Conservation (phyloP, 495 filamentous ascomycete species). For the Cercophora sp. region DNA sequence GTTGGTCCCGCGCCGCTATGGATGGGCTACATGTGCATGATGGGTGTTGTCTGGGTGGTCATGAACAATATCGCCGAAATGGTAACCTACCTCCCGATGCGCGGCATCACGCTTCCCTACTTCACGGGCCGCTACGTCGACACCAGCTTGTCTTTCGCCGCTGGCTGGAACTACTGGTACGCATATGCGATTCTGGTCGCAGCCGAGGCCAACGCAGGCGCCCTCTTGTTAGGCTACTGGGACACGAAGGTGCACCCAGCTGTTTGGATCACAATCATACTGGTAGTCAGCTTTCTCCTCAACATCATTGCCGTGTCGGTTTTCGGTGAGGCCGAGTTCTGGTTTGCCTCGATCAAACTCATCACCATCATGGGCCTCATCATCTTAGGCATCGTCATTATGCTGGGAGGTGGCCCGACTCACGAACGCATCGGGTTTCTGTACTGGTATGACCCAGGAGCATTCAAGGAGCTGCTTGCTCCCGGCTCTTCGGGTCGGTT, state of each 20-base stretch:
- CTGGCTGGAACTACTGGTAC: slow-evolving; percentile 72
- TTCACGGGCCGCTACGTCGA: slow-evolving; percentile 74
- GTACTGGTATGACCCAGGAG: slow-evolving; percentile 69
- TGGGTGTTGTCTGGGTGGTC: slow-evolving; percentile 39
- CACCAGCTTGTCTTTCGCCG: slow-evolving; percentile 71
- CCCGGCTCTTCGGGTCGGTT: slow-evolving; percentile 47
- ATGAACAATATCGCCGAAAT: slow-evolving; percentile 48
- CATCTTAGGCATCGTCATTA: slow-evolving; percentile 68
- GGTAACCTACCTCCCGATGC: slow-evolving; percentile 61
- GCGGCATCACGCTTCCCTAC: slow-evolving; percentile 52
- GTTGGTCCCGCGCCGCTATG: slow-evolving; percentile 49
- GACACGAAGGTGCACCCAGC: slow-evolving; percentile 44
- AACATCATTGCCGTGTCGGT: slow-evolving; percentile 48
- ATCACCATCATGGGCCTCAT: slow-evolving; percentile 66
- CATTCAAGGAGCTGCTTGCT: slow-evolving; percentile 58
- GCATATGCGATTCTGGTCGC: slow-evolving; percentile 47
- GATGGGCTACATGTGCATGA: slow-evolving; percentile 50
- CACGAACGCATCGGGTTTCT: slow-evolving; percentile 57
- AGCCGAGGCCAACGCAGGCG: slow-evolving; percentile 48
- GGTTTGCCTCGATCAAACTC: slow-evolving; percentile 64
- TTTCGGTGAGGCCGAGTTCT: slow-evolving; percentile 64
- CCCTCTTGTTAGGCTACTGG: slow-evolving; percentile 56
- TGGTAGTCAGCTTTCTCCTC: slow-evolving; percentile 38
- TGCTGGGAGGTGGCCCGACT: slow-evolving; percentile 60
- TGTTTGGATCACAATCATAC: slow-evolving; percentile 58